Base-by-base conservation (phyloP, 2,329 filamentous ascomycete species). In the Dryadomyces sulphureus region DNA sequence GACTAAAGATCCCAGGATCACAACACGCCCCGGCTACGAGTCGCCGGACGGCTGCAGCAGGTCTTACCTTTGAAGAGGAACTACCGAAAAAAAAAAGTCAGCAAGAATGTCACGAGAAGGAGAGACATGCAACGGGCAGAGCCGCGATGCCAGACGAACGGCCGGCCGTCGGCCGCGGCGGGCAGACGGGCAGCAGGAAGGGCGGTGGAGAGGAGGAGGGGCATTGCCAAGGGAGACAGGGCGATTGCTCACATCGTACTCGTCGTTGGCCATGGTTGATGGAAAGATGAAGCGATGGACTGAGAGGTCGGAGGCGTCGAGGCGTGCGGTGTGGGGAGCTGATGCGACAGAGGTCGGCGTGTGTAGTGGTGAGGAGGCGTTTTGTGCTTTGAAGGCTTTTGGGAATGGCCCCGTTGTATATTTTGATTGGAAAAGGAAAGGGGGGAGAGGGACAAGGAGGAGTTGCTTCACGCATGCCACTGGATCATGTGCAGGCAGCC, bases 21-120 rank as follows among this genome's bases (percentile, higher is more conserved):
- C n/a, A n/a, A n/a, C n/a, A n/a, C n/a, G n/a, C n/a, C n/a, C n/a
- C n/a, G n/a, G n/a, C n/a, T n/a, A n/a, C n/a, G n/a, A n/a, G n/a
- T n/a, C n/a, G n/a, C n/a, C n/a, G n/a, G n/a, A n/a, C n/a, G 34
- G 34, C 11, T 19, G 21, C n/a, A 8, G 8, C 7, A 38, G 17
- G 22, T 42, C 48, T 50, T 73, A 94, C 88, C 88, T 84, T 98
- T 96, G 80, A 98, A 98, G 64, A 96, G 87, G 66, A 96, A 96
- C 89, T 95, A 65, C 54, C 30, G 16, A 9, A 16, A 9, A 8
- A 32, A 5, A 24, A 22, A 8, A 2, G 48, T 53, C 45, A 53
- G 52, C 42, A 51, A 36, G 39, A 40, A 39, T 27, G 41, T 14
- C 8, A 14, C 12, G 4, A 51, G 51, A 48, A 48, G 47, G 52